Evolutionary conservation across 345 rosid species (phyloP), one percentile per base, ranked within the genome.

Genomic region (Lumnitzera littorea): DNA sequence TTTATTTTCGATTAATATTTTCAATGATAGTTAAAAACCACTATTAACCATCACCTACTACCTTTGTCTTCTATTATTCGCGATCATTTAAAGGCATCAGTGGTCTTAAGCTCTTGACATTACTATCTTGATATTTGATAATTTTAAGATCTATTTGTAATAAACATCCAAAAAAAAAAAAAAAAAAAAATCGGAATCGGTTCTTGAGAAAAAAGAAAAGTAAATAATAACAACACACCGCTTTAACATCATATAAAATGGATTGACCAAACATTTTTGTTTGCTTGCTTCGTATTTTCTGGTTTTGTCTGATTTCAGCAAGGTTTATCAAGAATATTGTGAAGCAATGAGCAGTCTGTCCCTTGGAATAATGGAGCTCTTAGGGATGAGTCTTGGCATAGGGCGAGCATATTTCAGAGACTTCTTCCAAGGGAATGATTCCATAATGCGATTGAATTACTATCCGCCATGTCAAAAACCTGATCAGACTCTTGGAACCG

Each of bases 391-490:
- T 62, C 71, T 86, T 9, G 94, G 89, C 17, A 70, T 81, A 14
- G 75, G 78, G 48, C 31, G 53, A 56, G 52, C 50, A 7, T 62
- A 71, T 57, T 82, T 81, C 66, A 71, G 73, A 70, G 80, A 83
- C 6, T 82, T 78, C 55, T 86, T 80, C 48, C 56, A 62, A 55
- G 87, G 64, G 15, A 74, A 82, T 16, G 89, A 86, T 57, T 86
- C 94, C 3, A 80, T 86, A 64, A 74, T 86, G 87, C 78, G 94
- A 58, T 53, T 86, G 15, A 86, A 86, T 53, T 73, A 76, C 72
- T 84, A 86, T 16, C 89, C 89, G 0, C 81, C 82, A 4, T 86
- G 94, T 63, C 85, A 74, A 60, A 74, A 69, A 56, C 87, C 94
- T 5, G 70, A 84, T 12, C 72, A 74, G 51, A 76, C 87, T 11